Percentiles rank a stretch among this genome's conserved stretches.
These are phyloP conservation scores for Aspergillus pseudotamarii DNA, from an alignment of 2,329 filamentous ascomycete genomes.

Conservation along the genomic window DNA sequence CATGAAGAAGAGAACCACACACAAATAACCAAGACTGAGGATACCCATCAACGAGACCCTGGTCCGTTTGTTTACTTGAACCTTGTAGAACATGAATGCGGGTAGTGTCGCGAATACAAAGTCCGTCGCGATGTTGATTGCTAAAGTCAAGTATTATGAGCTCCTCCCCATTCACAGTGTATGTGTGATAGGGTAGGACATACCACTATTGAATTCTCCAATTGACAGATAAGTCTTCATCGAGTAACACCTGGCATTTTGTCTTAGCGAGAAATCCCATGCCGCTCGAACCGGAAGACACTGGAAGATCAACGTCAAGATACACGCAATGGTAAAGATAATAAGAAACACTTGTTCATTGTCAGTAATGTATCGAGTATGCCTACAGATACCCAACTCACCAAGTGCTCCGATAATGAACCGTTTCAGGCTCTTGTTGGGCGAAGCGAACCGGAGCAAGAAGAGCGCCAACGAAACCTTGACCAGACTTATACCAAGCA, in stretches of 20 bases:
- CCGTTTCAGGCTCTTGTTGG: slow-evolving; percentile 31
- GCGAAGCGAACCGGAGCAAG: slow-evolving; percentile 42
- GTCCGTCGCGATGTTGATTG: slow-evolving; percentile 50
- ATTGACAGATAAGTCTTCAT: slow-evolving; percentile 45
- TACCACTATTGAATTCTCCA: slow-evolving; percentile 34
- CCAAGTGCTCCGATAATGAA: slow-evolving; percentile 41
- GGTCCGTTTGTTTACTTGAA: slow-evolving; percentile 27
- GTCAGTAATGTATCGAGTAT: slow-evolving; percentile 5
- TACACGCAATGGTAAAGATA: slow-evolving; percentile 39
- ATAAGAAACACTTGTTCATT: slow-evolving; percentile 32
- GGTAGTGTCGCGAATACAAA: slow-evolving; percentile 48
- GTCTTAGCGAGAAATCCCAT: slow-evolving; percentile 46
- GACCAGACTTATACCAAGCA: slow-evolving; percentile 47
- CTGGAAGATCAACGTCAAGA: slow-evolving; percentile 52
- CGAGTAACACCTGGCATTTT: slow-evolving; percentile 48
- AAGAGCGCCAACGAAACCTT: slow-evolving; percentile 47
- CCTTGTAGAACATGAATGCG: slow-evolving; percentile 45
- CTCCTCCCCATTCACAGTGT: not conserved
- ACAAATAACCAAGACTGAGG: slow-evolving; percentile 49
- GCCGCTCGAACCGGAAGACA: slow-evolving; percentile 50
- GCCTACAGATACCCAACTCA: not conserved
- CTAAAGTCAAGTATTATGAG: slow-evolving; percentile 23
- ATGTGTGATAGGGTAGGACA: slow-evolving; percentile 10
- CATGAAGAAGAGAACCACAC: slow-evolving; percentile 11
- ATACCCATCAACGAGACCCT: slow-evolving; percentile 46